Conservation (phyloP, 1,284 basidiomycete species). For the Xanthoconium separans region DNA sequence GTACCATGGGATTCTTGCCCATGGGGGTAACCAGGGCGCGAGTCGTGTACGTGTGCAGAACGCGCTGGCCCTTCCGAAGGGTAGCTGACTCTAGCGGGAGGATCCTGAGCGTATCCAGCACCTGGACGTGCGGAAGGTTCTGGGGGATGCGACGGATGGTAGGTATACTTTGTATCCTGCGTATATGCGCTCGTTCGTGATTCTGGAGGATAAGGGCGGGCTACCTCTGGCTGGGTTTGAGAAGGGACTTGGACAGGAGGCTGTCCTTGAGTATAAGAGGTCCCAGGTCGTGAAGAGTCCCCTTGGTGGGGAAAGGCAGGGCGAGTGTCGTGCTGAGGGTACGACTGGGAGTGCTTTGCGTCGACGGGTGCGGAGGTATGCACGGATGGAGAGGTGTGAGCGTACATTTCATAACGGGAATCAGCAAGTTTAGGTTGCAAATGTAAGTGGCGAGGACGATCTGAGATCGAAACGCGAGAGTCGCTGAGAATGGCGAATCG, state of each 20-base stretch:
- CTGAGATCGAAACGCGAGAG: conserved; percentile 20
- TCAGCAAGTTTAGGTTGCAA: conserved; percentile 23
- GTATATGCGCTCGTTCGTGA: conserved; percentile 24
- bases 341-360: conserved; percentile 24
- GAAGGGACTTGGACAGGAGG: conserved; percentile 10
- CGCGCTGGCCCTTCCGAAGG: conserved; percentile 19
- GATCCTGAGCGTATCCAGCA: conserved; percentile 17
- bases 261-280: conserved; percentile 24
- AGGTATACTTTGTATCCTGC: conserved; percentile 26
- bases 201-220: conserved; percentile 22
- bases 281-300: conserved; percentile 22
- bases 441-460: conserved; percentile 26
- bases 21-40: conserved; percentile 20
- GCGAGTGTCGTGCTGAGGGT: conserved; percentile 26
- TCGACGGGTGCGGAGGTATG: conserved; percentile 19
- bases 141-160: conserved; percentile 19
- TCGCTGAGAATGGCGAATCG: conserved; percentile 23
- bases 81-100: conserved; percentile 18
- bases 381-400: conserved; percentile 18
- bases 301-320: conserved; percentile 21
- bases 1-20: conserved; percentile 21
- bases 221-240: conserved; percentile 19
- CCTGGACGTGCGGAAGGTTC: conserved; percentile 19
- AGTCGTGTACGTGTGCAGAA: conserved; percentile 19
- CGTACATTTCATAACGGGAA: conserved; percentile 29